Conservation (phyloP, 106 monocot species). For the Posidonia australis region DNA sequence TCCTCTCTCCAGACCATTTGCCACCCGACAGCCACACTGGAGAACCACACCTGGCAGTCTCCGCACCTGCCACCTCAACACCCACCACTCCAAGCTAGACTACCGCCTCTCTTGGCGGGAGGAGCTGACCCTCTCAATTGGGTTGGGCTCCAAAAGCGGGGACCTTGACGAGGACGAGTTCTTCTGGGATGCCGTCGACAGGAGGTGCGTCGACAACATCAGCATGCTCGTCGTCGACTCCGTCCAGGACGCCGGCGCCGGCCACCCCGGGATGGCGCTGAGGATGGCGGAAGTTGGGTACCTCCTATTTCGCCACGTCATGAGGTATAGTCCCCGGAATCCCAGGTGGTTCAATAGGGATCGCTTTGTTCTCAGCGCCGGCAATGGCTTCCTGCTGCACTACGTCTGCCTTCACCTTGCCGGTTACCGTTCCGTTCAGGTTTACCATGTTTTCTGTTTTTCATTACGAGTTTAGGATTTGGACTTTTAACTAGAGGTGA, state of each 20-base stretch:
- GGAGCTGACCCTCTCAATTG: conserved; percentile 12
- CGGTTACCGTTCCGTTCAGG: conserved; percentile 35
- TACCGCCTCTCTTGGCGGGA: conserved; percentile 26
- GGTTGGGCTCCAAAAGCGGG: neutral
- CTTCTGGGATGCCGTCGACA: conserved; percentile 15
- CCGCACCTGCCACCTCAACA: neutral
- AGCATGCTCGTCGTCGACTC: conserved; percentile 33
- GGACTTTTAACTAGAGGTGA: no score
- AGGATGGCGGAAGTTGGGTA: conserved; percentile 35
- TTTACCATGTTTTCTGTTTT: neutral
- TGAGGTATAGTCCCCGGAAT: conserved; percentile 30
- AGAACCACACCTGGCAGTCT: neutral
- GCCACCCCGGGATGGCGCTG: conserved; percentile 31
- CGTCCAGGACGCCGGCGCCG: conserved; percentile 23
- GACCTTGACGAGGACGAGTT: conserved; percentile 6
- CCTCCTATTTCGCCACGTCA: conserved; percentile 23
- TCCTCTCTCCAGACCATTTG: neutral
- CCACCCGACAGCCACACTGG: neutral
- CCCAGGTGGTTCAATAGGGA: conserved; percentile 32
- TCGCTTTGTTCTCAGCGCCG: conserved; percentile 31
- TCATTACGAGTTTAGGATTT: no score
- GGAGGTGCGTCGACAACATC: conserved; percentile 32
- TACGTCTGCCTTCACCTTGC: conserved; percentile 32
- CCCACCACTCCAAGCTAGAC: conserved; percentile 15
- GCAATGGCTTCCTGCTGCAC: conserved; percentile 25